Evolutionary conservation across 305 asterid species (phyloP), one percentile per base, ranked within the genome.

Genomic region (Fraxinus albicans): DNA sequence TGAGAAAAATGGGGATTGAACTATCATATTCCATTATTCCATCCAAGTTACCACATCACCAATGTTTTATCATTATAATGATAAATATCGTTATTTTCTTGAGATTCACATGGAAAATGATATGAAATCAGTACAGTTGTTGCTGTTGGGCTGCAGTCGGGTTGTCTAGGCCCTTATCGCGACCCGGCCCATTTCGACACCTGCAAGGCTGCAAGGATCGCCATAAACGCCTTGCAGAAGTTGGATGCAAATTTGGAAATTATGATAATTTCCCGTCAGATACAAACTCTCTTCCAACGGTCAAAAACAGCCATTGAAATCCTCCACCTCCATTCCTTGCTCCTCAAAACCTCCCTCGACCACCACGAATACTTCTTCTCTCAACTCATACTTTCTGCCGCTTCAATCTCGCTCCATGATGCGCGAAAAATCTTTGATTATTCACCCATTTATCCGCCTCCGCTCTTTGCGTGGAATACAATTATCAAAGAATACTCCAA

Each of bases 381-480:
- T 34, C 88, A 81, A 44, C 89, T 91, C 81, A 82, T 94, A 34
- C 84, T 86, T 79, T 84, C 87, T 23, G 88, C 94, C 31, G 79
- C 86, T 76, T 81, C 92, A 36, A 77, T 87, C 69, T 91, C 94
- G 42, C 82, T 91, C 73, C 88, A 76, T 84, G 82, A 86, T 80
- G 89, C 91, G 3, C 84, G 93, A 21, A 80, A 34, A 1, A 75
- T 91, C 50, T 91, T 92, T 33, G 84, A 90, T 34, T 8, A 63
- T 35, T 82, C 95, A 4, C 89, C 88, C 2, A 76, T 89, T 65
- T 78, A 67, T 23, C 97, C 93, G 8, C 90, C 91, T 3, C 90
- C 92, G 2, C 84, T 89, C 60, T 93, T 92, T 63, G 90, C 98
- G 3, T 83, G 90, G 91, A 94, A 92, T 84, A 85, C 90, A 36